Base-by-base conservation (phyloP, 208 protist genomes). In the Crithidia brevicula region DNA sequence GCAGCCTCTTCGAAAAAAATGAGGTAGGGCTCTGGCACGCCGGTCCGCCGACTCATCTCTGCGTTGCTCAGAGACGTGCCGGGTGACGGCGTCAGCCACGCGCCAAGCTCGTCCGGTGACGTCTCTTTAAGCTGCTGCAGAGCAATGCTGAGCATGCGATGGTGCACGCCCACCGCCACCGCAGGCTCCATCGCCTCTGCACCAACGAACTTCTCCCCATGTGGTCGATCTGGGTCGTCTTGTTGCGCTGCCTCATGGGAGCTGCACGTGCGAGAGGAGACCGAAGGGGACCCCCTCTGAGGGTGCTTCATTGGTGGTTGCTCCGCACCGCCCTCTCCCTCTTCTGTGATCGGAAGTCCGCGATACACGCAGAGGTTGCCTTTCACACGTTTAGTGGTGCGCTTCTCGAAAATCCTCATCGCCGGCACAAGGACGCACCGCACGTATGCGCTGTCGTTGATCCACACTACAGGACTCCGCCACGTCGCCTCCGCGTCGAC, bases 401-500 rank as follows among this genome's bases (percentile, higher is more conserved):
- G 16, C n/a, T 0, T 20, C 4, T 71, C 72, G 59, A 84, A 94
- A n/a, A 22, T 18, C n/a, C 16, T 10, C 85, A 94, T 82, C 1
- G 67, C 60, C 0, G 88, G 88, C 42, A 88, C 63, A 13, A 94
- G 62, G 20, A 90, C 72, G 15, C 34, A 20, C 22, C 50, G 47
- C 23, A 90, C 65, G 58, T 86, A 94, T 2, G 16, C 36, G 3
- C 33, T 56, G 18, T 94, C 85, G 38, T 78, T 67, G 22, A 86
- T 52, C 25, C 85, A 47, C 9, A 91, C 49, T 20, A 91, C 63
- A 0, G 81, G 80, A 16, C 38, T 60, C 18, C 33, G 16, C 22
- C 43, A 52, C 58, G 8, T 25, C 30, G 3, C 1, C 20, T 27
- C n/a, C 13, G 4, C 43, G 10, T 10, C 52, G n/a, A 25, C 33